Evolutionary conservation across 306 rosid genomes (phyloP), one percentile per base, ranked within the genome.

Genomic region (Quercus dentata): DNA sequence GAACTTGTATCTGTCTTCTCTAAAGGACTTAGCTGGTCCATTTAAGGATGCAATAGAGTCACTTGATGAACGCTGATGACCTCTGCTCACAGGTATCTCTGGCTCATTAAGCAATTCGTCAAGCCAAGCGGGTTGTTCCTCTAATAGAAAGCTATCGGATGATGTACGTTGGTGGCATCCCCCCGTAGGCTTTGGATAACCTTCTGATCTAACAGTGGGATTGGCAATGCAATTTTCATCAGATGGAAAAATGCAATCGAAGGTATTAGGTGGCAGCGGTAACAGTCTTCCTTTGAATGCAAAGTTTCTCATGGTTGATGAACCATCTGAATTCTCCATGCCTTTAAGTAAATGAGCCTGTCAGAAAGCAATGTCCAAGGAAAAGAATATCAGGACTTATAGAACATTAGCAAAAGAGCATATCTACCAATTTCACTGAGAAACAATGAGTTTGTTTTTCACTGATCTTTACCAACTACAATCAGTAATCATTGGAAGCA

Each of bases 71-170:
- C 87, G 87, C 54, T 78, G 72, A 64, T 79, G 83, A 21, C 81
- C 75, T 41, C 65, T 54, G 30, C 78, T 8, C 30, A 55, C 54
- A 38, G 83, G 83, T 28, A 78, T 70, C 67, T 83, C 78, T 15
- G 78, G 87, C 76, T 79, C 87, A 44, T 83, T 31, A 64, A 83
- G 87, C n/a, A 83, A 78, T 18, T 83, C 87, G 25, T 79, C 70
- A 17, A 83, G 81, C 87, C 87, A 83, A 72, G 83, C 79, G n/a
- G 83, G 83, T 52, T 58, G 78, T 41, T 83, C 87, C 46, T 83
- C 83, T 38, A 62, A 59, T 18, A 75, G 57, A 49, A 61, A 28
- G 77, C 75, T 79, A 58, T 76, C 83, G 6, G 87, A 83, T 1
- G 77, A 71, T 46, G 81, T 75, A 30, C 83, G 41, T 52, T 79